These are phyloP conservation scores for Teunomyces pallodes DNA, from an alignment of 805 yeast species.

Conservation along the genomic window DNA sequence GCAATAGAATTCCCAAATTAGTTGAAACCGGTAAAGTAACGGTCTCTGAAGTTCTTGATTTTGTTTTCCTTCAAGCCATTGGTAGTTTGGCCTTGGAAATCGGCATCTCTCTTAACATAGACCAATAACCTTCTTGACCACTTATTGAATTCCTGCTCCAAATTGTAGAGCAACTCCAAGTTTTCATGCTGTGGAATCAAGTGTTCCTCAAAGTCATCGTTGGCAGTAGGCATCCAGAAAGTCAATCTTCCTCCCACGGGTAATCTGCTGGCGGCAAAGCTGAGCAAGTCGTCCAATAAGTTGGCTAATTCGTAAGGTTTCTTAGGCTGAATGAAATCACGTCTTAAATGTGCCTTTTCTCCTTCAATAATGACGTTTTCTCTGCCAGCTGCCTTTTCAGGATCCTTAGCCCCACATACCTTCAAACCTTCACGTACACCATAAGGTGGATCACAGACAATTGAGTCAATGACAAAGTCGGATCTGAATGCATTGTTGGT, in stretches of 20 bases:
- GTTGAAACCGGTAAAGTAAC: conserved; percentile 71
- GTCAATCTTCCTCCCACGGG: conserved; percentile 78
- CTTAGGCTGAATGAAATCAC: conserved; percentile 89
- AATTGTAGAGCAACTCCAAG: conserved; percentile 64
- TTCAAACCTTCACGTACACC: conserved; percentile 95
- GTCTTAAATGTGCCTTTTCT: conserved; percentile 67
- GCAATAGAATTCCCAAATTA: not conserved
- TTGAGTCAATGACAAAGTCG: conserved; percentile 66
- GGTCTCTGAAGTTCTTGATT: conserved; percentile 62
- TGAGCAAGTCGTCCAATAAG: conserved; percentile 72
- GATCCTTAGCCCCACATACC: conserved; percentile 78
- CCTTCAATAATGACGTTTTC: conserved; percentile 78
- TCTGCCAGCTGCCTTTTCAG: conserved; percentile 67
- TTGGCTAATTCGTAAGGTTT: conserved; percentile 81
- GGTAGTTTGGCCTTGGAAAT: conserved; percentile 48
- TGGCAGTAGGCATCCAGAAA: conserved; percentile 98
- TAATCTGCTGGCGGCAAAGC: conserved; percentile 69
- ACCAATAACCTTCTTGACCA: conserved; percentile 90
- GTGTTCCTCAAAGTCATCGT: conserved; percentile 70
- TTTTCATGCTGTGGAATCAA: conserved; percentile 76
- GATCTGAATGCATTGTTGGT: conserved; percentile 80
- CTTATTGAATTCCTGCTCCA: conserved; percentile 86
- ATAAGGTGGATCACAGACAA: conserved; percentile 96
- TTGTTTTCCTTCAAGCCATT: conserved; percentile 45
- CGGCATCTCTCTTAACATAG: conserved; percentile 61